Base-by-base conservation (phyloP, 1,284 basidiomycete species). In the Tausonia pullulans region DNA sequence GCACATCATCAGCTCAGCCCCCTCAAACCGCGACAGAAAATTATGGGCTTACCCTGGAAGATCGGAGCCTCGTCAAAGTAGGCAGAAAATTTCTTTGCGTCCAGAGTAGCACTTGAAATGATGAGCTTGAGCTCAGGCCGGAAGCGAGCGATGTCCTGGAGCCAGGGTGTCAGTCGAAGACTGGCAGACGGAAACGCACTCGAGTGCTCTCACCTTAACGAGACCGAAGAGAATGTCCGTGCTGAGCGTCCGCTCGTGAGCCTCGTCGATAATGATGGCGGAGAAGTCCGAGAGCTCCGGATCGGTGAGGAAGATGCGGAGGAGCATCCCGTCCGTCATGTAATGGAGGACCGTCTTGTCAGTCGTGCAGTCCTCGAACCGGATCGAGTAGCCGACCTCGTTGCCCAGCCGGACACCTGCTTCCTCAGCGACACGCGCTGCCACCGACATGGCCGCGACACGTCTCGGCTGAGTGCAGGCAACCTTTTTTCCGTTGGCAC, bases 391-490 rank as follows among this genome's bases (percentile, higher is more conserved):
- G 13, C 96, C 96, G 67, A 98, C 95, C 77, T 98, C 94, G 70
- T 94, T 88, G 3, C 96, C 96, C 39, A 99, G 85, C 73, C 96
- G 88, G 5, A 87, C 88, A 4, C 94, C 96, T 87, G 98, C 92
- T 78, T 99, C 96, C 69, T 98, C 96, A 0, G 95, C 95, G 3
- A 99, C 96, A 78, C 96, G 93, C 4, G 93, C 92, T 1, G 96
- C 96, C 59, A 99, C 96, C 56, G 90, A 95, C 96, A 98, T 98
- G 45, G 96, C 96, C 3, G 96, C 96, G 11, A 99, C 96, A 69
- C 96, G 90, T 72, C 96, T 88, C 48, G 96, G 96, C 76, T 99
- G 96, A 0, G 96, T 99, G 73, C 96, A 99, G 0, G 94, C 96
- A 48, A 99, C 82, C 75, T 94, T 98, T 75, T 84, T 79, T 6